Base-by-base conservation (phyloP, 192 early-diverging fungal genomes). In the Pilobolus umbonatus region DNA sequence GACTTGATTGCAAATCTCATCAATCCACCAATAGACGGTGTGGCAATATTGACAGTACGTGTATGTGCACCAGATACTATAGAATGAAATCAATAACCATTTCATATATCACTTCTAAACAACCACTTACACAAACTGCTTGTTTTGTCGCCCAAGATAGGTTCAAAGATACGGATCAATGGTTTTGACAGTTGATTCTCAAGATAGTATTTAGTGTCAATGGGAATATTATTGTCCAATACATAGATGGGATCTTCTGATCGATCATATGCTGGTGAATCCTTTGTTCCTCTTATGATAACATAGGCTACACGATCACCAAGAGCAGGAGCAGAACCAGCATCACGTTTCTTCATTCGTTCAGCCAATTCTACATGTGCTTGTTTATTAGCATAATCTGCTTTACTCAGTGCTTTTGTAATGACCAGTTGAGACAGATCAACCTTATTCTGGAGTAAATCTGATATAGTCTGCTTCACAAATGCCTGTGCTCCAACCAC, bases 221-320 rank as follows among this genome's bases (percentile, higher is more conserved):
- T 96, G 1, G 96, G 94, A 39, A 99, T 75, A 70, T 95, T 99
- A 70, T 99, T 91, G 45, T 99, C 95, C 36, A 99, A 82, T n/a
- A 98, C 96, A 64, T 87, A 96, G 40, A 99, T 87, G 21, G 96
- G 96, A 65, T 99, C 96, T 68, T 99, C 96, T 1, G 95, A 93
- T 62, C 96, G 94, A 56, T 99, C 95, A 62, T 98, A 98, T 7
- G 94, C 91, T 32, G 91, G 87, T 9, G 92, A 84, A 51, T 85
- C 68, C 57, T 89, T 95, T 24, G 82, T 72, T 0, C 85, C 94
- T 56, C 89, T 93, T 72, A 94, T 80, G 60, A 98, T 92, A 0
- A 98, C 95, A 69, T 96, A 98, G 1, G 92, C 91, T 17, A 98
- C 95, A 65, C 96, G 91, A 62, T 98, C 96, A 28, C 96, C 96